Base-by-base conservation (phyloP, 208 protist genomes). In the Trypanosoma lewisi region DNA sequence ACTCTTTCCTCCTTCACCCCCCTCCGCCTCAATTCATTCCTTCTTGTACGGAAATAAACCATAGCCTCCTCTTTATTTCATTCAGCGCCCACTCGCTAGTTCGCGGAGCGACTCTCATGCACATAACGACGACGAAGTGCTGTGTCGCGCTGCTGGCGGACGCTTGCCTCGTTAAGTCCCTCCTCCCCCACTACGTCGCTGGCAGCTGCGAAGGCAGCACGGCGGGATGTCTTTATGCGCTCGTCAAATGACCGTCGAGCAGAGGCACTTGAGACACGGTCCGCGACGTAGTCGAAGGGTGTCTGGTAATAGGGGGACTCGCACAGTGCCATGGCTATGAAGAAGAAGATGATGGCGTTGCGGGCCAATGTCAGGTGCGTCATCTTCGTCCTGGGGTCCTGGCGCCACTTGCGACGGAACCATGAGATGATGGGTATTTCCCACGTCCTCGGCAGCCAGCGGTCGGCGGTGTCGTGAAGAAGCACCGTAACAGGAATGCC, bases 101-200 rank as follows among this genome's bases (percentile, higher is more conserved):
- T 75, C 50, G 45, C 57, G 37, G 57, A 42, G 39, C 80, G 85
- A 34, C 21, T 65, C 41, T 91, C 80, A 49, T 92, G 84, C 14
- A 91, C 59, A 74, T 83, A 79, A 61, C 89, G 86, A 36, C 89
- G 89, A 55, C 84, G 89, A 7, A 95, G 77, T 6, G 72, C 89
- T 16, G 89, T 78, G 33, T 95, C 89, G 25, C 82, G 81, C 77
- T 91, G 89, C 74, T 93, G 86, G 61, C 82, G 76, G 37, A 78
- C 84, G 4, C 55, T 85, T 34, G 76, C 78, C 45, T 82, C 77
- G 68, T 93, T 90, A 63, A 87, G 72, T 53, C 89, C 89, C 52
- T 90, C 85, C 62, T 89, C 84, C 0, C 86, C 84, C 0, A 93
- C 52, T 47, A 93, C 63, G 4, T 69, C 77, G n/a, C 69, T 56